Conservation (phyloP, 2,329 filamentous ascomycete species). For the Ceratocystis alfenasii region DNA sequence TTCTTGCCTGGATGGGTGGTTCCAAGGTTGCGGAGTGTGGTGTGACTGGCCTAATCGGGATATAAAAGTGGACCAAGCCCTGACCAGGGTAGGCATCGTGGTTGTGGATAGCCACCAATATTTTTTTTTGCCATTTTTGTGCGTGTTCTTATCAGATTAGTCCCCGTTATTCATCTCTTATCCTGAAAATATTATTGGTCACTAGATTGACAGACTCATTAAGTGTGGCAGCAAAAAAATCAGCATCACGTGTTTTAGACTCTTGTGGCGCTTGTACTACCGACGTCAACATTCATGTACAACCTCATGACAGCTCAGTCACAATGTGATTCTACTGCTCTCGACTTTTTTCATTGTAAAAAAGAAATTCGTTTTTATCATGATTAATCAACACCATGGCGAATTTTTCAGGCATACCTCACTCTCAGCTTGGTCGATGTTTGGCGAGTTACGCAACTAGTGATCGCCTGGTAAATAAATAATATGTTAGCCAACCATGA, state of each 20-base stretch:
- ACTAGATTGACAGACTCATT: background rate
- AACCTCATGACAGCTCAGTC: background rate
- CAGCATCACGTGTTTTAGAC: background rate
- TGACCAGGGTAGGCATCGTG: conserved; percentile 12
- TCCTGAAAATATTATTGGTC: too few species aligned
- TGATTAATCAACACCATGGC: background rate
- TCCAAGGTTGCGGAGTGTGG: conserved; percentile 13
- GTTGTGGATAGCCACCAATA: conserved; percentile 15
- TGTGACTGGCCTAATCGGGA: conserved; percentile 19
- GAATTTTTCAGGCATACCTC: background rate
- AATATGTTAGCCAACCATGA: background rate
- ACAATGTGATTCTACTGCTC: too few species aligned
- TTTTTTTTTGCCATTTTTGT: conserved; percentile 18
- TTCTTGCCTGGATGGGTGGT: background rate
- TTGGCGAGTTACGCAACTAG: background rate
- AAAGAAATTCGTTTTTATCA: background rate
- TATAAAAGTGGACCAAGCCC: conserved; percentile 21
- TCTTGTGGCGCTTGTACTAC: background rate
- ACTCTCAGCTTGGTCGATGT: background rate
- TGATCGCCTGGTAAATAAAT: conserved; percentile 3
- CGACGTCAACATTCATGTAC: background rate
- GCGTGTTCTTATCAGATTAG: conserved; percentile 19
- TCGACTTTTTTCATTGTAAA: background rate
- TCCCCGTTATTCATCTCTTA: conserved; percentile 11
- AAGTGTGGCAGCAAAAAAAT: background rate